A percentile compares a stretch with the other conserved stretches of the same genome.
Evolutionary conservation across 345 rosid species (phyloP).

Genomic region (Acer negundo): DNA sequence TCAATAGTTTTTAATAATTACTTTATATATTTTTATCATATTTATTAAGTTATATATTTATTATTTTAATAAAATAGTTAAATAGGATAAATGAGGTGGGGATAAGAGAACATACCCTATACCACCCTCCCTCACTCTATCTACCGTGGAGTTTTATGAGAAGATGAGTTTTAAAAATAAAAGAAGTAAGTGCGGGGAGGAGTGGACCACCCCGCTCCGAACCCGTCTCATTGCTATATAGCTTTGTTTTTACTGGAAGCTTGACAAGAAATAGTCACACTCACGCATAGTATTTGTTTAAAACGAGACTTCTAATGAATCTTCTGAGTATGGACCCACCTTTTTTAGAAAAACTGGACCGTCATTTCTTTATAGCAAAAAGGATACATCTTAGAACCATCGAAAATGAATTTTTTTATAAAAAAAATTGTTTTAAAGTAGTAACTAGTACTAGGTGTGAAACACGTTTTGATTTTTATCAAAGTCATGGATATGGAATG

Average conservation of each 20-base stretch:
- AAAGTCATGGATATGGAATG: background rate
- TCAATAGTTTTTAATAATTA: too few species aligned
- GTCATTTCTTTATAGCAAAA: background rate
- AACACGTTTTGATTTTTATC: slow-evolving; percentile 27
- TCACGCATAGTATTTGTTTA: background rate
- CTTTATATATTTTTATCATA: too few species aligned
- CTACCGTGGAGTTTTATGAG: too few species aligned
- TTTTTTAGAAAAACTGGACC: background rate
- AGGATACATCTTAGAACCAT: background rate
- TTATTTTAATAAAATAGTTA: too few species aligned
- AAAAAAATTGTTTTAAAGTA: too few species aligned
- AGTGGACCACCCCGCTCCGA: too few species aligned
- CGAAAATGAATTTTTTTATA: background rate
- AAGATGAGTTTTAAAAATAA: too few species aligned
- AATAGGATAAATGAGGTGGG: too few species aligned
- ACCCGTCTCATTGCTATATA: too few species aligned
- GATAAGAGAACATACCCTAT: too few species aligned
- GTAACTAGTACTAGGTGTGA: background rate
- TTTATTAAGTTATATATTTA: too few species aligned
- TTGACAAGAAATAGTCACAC: background rate
- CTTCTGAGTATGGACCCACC: slow-evolving; percentile 9
- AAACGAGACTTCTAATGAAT: slow-evolving; percentile 7
- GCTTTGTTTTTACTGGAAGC: background rate
- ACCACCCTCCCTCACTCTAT: accelerated
- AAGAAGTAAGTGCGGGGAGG: too few species aligned